phyloP scores from a whole-genome alignment of 768 basidiomycete species.

The Clitopilus passeckerianus region DNA sequence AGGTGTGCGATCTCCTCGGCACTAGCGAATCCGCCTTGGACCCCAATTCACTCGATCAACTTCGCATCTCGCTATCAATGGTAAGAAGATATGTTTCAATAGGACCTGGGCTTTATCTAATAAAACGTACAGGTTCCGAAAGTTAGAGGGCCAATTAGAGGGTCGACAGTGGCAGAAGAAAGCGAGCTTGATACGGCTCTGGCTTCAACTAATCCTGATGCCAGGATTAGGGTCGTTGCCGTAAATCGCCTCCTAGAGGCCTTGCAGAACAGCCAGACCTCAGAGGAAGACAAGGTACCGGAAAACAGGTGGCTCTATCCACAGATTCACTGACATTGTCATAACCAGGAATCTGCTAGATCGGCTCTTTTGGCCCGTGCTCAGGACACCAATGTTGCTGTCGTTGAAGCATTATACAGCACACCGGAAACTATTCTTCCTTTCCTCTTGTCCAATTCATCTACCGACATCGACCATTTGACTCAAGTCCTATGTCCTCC shows the following conservation, averaged over 20 bases:
- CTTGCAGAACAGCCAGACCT: conserved; percentile 21
- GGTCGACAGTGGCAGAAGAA: background rate
- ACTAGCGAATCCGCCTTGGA: conserved; percentile 28
- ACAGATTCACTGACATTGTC: background rate
- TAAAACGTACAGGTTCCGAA: background rate
- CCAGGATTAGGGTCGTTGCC: conserved; percentile 51
- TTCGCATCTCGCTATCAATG: conserved; percentile 44
- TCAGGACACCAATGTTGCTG: conserved; percentile 54
- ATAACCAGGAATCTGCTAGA: conserved; percentile 46
- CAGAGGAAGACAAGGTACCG: conserved; percentile 37
- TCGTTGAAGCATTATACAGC: conserved; percentile 67
- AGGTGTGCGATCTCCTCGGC: conserved; percentile 30
- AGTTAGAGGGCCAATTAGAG: background rate
- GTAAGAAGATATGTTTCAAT: background rate
- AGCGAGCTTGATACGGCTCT: conserved; percentile 36
- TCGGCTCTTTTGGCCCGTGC: conserved; percentile 65
- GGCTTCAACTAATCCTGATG: conserved; percentile 59
- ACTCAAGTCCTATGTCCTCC: conserved; percentile 27
- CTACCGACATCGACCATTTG: conserved; percentile 43
- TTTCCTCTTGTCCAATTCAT: conserved; percentile 32
- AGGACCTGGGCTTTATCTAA: background rate
- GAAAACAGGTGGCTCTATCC: background rate
- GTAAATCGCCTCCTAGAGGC: conserved; percentile 44
- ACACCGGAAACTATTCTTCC: conserved; percentile 41
- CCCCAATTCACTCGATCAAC: conserved; percentile 40